phyloP scores from a whole-genome alignment of 257 asterid species.

The Nicotiana obtusifolia region DNA sequence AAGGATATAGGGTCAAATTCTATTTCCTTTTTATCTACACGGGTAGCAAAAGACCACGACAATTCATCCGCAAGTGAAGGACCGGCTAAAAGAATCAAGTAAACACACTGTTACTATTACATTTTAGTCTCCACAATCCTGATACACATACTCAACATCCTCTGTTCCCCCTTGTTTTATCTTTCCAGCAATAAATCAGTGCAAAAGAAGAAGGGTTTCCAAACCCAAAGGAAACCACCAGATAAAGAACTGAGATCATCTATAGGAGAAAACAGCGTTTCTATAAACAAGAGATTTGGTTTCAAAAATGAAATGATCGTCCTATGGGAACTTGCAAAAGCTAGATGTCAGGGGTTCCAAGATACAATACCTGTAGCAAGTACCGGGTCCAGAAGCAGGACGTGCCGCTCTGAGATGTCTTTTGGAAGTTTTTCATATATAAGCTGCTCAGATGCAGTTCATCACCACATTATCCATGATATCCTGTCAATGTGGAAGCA shows the following conservation, averaged over 20 bases:
- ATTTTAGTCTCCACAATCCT: not conserved
- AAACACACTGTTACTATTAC: not conserved
- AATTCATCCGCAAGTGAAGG: not conserved
- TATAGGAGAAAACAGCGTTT: not conserved
- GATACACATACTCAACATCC: not conserved
- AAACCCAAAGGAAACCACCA: not conserved
- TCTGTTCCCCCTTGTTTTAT: not conserved
- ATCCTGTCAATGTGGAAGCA: constrained; percentile 5
- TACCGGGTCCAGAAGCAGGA: constrained; percentile 95
- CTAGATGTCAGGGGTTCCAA: not conserved
- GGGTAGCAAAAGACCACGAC: not conserved
- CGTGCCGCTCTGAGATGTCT: constrained; percentile 90
- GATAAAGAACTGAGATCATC: not conserved
- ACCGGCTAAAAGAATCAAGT: not conserved
- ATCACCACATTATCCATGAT: not conserved
- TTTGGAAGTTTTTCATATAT: constrained; percentile 94
- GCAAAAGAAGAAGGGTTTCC: not conserved
- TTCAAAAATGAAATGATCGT: not conserved
- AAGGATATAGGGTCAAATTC: not conserved
- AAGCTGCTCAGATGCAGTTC: constrained; percentile 48
- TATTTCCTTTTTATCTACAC: not conserved
- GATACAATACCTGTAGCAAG: constrained; percentile 80
- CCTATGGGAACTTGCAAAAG: no score
- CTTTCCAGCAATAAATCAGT: not conserved
- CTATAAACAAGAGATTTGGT: not conserved